Evolutionary conservation across 2,329 filamentous ascomycete species (phyloP).

Genomic region (Capronia americana): DNA sequence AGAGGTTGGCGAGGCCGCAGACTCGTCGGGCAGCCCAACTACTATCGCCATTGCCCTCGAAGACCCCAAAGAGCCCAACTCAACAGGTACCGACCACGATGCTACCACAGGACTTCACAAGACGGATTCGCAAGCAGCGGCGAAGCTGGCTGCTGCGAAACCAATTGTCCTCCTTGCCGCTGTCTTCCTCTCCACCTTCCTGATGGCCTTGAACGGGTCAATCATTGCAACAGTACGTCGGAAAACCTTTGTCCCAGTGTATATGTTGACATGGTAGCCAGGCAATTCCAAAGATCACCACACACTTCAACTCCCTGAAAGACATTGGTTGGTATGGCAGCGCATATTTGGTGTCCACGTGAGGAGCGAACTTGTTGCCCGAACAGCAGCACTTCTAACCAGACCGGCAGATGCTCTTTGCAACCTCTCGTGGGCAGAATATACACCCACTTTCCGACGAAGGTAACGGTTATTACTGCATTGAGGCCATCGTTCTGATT

Average conservation of each 20-base stretch:
- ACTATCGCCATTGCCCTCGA: background rate
- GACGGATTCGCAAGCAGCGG: background rate
- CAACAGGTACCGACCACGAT: background rate
- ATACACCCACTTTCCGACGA: slow-evolving; percentile 54
- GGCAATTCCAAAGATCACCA: slow-evolving; percentile 46
- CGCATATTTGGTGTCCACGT: slow-evolving; percentile 43
- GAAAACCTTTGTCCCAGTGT: slow-evolving; percentile 30
- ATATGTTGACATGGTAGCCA: slow-evolving; percentile 41
- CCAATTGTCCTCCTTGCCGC: slow-evolving; percentile 43
- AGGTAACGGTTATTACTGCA: slow-evolving; percentile 15
- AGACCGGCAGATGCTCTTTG: slow-evolving; percentile 49
- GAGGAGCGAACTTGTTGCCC: background rate
- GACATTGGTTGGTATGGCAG: slow-evolving; percentile 49
- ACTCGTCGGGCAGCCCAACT: background rate
- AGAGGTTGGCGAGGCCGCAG: background rate
- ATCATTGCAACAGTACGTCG: slow-evolving; percentile 58
- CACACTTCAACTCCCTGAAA: slow-evolving; percentile 45
- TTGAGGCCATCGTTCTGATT: background rate
- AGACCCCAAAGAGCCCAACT: background rate
- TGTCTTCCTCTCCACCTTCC: slow-evolving; percentile 55
- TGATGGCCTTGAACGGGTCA: slow-evolving; percentile 60
- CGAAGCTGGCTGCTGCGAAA: slow-evolving; percentile 20
- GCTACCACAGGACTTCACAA: background rate
- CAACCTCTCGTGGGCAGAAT: slow-evolving; percentile 55
- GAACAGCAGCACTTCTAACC: background rate